Percentiles rank a stretch among this genome's conserved stretches.
Conservation (phyloP, 495 filamentous ascomycete genomes). For the Elaphomyces granulatus region DNA sequence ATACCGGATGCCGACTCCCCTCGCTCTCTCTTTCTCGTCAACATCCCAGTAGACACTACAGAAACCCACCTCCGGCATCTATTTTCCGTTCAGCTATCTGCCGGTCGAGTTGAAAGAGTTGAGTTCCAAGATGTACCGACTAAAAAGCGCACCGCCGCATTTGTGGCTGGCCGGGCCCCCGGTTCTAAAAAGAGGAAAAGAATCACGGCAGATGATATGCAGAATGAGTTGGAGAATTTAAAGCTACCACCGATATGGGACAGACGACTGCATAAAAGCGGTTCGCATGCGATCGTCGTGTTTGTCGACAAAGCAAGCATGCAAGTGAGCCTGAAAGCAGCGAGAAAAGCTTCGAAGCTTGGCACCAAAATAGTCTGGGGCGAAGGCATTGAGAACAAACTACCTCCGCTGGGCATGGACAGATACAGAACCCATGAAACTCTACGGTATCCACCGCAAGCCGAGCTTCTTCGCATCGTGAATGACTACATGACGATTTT, state of each 20-base stretch:
- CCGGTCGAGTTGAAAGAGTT: conserved; percentile 59
- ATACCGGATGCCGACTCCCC: conserved; percentile 55
- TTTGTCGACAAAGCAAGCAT: conserved; percentile 71
- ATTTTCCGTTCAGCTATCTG: conserved; percentile 53
- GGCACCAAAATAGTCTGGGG: conserved; percentile 48
- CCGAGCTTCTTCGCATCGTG: conserved; percentile 48
- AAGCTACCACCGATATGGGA: conserved; percentile 60
- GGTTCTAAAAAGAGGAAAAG: conserved; percentile 54
- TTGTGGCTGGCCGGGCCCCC: conserved; percentile 15
- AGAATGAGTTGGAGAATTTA: conserved; percentile 35
- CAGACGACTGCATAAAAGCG: conserved; percentile 51
- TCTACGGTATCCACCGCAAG: conserved; percentile 52
- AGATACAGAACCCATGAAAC: conserved; percentile 48
- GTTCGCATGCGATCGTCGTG: conserved; percentile 61
- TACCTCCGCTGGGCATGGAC: conserved; percentile 42
- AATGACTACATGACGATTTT: conserved; percentile 74
- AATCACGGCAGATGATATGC: conserved; percentile 35
- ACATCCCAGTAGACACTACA: conserved; percentile 75
- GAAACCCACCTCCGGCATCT: conserved; percentile 59
- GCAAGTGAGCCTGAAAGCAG: conserved; percentile 56
- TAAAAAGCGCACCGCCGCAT: conserved; percentile 21
- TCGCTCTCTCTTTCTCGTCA: conserved; percentile 74
- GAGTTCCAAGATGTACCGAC: conserved; percentile 46
- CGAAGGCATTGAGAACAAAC: conserved; percentile 37
- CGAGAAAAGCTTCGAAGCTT: conserved; percentile 45